Conservation (phyloP, 2,329 filamentous ascomycete species). For the Stylonectria norvegica region DNA sequence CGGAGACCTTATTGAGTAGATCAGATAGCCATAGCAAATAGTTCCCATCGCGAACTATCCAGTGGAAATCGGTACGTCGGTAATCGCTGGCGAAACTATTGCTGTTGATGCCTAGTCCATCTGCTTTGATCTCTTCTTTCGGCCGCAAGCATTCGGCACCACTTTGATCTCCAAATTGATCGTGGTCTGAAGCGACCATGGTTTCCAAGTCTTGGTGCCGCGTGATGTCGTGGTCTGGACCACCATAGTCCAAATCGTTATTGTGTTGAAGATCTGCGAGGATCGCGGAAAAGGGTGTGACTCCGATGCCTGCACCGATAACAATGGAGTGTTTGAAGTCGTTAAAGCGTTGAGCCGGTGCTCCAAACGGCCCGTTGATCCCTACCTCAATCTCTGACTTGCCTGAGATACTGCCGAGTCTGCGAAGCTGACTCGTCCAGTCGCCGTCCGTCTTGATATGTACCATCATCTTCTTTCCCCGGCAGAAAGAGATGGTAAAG, state of each 20-base stretch:
- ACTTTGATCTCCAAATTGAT: neutral
- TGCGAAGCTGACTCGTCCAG: slow-evolving; percentile 49
- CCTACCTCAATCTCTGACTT: slow-evolving; percentile 45
- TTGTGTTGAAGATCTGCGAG: slow-evolving; percentile 51
- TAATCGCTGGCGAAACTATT: slow-evolving; percentile 37
- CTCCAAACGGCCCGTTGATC: slow-evolving; percentile 56
- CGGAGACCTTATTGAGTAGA: slow-evolving; percentile 48
- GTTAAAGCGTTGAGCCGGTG: slow-evolving; percentile 56
- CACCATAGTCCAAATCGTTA: slow-evolving; percentile 36
- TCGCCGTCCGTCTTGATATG: slow-evolving; percentile 59
- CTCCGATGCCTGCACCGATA: slow-evolving; percentile 54
- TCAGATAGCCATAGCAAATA: slow-evolving; percentile 56
- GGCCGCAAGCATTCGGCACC: too few relatives aligned
- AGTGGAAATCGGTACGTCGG: slow-evolving; percentile 56
- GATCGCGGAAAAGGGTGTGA: slow-evolving; percentile 57
- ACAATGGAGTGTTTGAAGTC: slow-evolving; percentile 55
- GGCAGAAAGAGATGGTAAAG: slow-evolving; percentile 55
- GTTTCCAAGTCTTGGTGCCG: slow-evolving; percentile 8
- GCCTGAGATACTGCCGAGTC: slow-evolving; percentile 36
- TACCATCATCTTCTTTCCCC: slow-evolving; percentile 48
- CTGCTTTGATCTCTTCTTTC: neutral
- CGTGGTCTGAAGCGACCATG: neutral
- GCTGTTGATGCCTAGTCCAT: too few relatives aligned
- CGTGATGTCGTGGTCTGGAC: slow-evolving; percentile 14
- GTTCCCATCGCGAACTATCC: slow-evolving; percentile 57